Conservation (phyloP, 768 basidiomycete genomes). For the Pulveroboletus sp. region DNA sequence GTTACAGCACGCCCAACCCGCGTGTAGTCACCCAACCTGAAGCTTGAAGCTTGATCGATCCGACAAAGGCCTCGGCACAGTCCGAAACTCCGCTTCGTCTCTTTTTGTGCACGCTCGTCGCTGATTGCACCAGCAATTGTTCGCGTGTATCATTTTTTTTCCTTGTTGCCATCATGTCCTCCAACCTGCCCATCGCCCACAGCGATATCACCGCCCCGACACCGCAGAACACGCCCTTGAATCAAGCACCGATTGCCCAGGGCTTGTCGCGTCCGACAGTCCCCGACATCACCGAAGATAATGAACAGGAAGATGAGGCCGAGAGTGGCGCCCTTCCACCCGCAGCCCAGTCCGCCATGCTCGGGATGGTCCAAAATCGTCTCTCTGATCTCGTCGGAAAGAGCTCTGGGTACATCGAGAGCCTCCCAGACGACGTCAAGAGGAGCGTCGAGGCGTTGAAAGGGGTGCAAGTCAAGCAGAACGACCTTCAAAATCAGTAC, state of each 20-base stretch:
- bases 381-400: conserved; percentile 84
- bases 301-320: conserved; percentile 65
- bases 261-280: conserved; percentile 86
- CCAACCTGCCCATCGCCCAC: conserved; percentile 60
- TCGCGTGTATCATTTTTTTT: conserved; percentile 20
- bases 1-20: not conserved
- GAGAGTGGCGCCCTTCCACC: conserved; percentile 42
- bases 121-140: conserved; percentile 24
- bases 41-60: not conserved
- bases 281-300: conserved; percentile 83
- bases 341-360: conserved; percentile 60
- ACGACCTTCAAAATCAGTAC: conserved; percentile 85
- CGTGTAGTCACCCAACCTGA: too few relatives aligned
- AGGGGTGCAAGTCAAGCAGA: conserved; percentile 90
- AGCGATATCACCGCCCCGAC: conserved; percentile 81
- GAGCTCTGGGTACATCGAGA: conserved; percentile 94
- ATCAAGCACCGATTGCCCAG: conserved; percentile 72
- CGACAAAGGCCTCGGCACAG: conserved; percentile 21
- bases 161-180: conserved; percentile 53
- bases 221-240: conserved; percentile 89
- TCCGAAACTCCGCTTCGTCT: conserved; percentile 36
- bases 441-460: conserved; percentile 88
- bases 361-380: conserved; percentile 85
- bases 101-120: conserved; percentile 18
- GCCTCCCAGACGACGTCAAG: conserved; percentile 77